phyloP scores from a whole-genome alignment of 768 basidiomycete species.

The Cystofilobasidium bisporidii region DNA sequence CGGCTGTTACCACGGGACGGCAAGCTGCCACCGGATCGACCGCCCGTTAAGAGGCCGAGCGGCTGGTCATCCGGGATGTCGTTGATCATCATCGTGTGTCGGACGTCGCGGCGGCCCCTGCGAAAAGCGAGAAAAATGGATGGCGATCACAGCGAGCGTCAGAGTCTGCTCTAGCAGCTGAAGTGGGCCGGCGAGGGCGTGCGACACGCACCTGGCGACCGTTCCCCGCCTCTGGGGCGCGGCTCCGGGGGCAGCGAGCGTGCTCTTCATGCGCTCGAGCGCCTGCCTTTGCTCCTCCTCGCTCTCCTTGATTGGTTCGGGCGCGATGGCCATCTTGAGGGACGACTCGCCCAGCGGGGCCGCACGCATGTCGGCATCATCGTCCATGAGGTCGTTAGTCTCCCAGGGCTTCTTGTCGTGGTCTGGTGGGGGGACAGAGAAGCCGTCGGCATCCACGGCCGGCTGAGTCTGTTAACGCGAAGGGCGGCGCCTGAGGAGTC shows the following conservation, averaged over 20 bases:
- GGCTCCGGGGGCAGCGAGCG: conserved; percentile 36
- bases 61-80: conserved; percentile 33
- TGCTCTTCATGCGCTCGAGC: conserved; percentile 38
- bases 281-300: conserved; percentile 41
- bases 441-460: conserved; percentile 42
- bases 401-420: conserved; percentile 41
- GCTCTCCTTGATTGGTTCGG: conserved; percentile 38
- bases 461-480: background rate
- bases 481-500: background rate
- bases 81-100: conserved; percentile 40
- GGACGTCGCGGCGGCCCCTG: conserved; percentile 41
- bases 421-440: conserved; percentile 42
- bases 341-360: conserved; percentile 14
- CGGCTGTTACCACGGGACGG: conserved; percentile 10
- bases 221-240: conserved; percentile 32
- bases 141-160: no score
- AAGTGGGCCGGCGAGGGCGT: no score
- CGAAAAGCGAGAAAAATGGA: background rate
- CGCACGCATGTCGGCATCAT: conserved; percentile 33
- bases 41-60: conserved; percentile 31
- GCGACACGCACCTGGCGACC: conserved; percentile 30
- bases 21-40: conserved; percentile 15
- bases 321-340: conserved; percentile 37
- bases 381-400: conserved; percentile 30
- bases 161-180: no score